A percentile compares a stretch with the other conserved stretches of the same genome.
Conservation (phyloP, 441 rosid genomes). For the Bocquillonia castaneifolia region DNA sequence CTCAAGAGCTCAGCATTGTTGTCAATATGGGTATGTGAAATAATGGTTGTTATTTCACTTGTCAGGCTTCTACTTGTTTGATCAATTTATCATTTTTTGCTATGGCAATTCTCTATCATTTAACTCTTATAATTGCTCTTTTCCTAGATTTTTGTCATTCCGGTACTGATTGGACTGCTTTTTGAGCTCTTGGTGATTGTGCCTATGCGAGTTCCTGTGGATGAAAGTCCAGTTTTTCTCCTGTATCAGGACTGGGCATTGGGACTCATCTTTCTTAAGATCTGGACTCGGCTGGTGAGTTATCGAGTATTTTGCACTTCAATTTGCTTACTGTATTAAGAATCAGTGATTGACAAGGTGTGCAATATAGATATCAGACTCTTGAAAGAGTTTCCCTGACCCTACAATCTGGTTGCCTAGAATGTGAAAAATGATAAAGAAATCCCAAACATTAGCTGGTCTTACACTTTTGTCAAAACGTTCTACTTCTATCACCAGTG, state of each 20-base stretch:
- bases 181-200: conserved; percentile 96
- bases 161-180: conserved; percentile 83
- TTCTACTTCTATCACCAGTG: background rate
- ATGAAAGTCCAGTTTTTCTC: conserved; percentile 96
- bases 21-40: conserved; percentile 74
- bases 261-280: conserved; percentile 90
- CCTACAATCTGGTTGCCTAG: background rate
- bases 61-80: conserved; percentile 2
- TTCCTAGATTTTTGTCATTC: conserved; percentile 79
- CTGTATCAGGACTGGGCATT: conserved; percentile 98
- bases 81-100: background rate
- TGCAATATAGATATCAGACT: background rate
- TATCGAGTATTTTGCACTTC: conserved; percentile 4
- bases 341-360: background rate
- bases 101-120: background rate
- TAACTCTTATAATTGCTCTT: conserved; percentile 4
- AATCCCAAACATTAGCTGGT: background rate
- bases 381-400: background rate
- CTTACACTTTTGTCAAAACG: background rate
- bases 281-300: conserved; percentile 92
- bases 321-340: background rate
- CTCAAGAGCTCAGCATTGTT: conserved; percentile 69
- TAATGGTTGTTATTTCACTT: background rate
- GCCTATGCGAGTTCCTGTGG: conserved; percentile 97
- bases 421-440: background rate